These are phyloP conservation scores for Rutidosis leptorrhynchoides DNA, from an alignment of 129 eudicot genomes.

Conservation along the genomic window DNA sequence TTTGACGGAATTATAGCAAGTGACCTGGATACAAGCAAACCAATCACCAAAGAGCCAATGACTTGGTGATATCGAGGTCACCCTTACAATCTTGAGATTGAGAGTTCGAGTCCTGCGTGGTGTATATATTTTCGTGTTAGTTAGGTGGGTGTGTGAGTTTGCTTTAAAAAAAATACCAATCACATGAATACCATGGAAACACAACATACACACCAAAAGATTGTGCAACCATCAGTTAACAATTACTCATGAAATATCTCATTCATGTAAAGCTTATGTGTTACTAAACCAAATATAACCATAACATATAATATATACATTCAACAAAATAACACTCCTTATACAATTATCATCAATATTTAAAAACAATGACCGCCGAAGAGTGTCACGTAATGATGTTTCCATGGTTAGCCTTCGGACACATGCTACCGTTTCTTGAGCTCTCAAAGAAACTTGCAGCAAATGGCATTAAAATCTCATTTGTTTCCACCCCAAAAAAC, in stretches of 20 bases:
- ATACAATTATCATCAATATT: not conserved
- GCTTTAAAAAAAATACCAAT: too few relatives aligned
- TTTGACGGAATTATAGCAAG: too few relatives aligned
- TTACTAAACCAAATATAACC: not conserved
- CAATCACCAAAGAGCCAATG: too few relatives aligned
- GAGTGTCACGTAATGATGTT: conserved; percentile 48
- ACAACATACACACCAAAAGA: conserved; percentile 4
- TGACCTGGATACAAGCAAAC: too few relatives aligned
- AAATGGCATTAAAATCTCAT: conserved; percentile 43
- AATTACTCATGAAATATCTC: conserved; percentile 18
- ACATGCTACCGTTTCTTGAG: conserved; percentile 55
- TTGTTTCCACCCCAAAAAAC: conserved; percentile 57
- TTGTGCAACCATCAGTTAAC: conserved; percentile 12
- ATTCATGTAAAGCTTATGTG: conserved; percentile 21
- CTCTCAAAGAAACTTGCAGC: conserved; percentile 46
- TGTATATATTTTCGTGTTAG: too few relatives aligned
- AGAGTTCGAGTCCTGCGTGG: too few relatives aligned
- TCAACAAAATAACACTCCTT: not conserved
- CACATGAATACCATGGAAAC: not conserved
- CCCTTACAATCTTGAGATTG: too few relatives aligned
- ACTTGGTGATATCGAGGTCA: too few relatives aligned
- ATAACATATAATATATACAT: conserved; percentile 21
- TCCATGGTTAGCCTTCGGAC: conserved; percentile 74
- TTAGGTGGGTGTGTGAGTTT: too few relatives aligned
- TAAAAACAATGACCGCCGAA: conserved; percentile 26